A percentile compares a stretch with the other conserved stretches of the same genome.
phyloP scores from a whole-genome alignment of 139 green algal species.

The Chlorella sp. region DNA sequence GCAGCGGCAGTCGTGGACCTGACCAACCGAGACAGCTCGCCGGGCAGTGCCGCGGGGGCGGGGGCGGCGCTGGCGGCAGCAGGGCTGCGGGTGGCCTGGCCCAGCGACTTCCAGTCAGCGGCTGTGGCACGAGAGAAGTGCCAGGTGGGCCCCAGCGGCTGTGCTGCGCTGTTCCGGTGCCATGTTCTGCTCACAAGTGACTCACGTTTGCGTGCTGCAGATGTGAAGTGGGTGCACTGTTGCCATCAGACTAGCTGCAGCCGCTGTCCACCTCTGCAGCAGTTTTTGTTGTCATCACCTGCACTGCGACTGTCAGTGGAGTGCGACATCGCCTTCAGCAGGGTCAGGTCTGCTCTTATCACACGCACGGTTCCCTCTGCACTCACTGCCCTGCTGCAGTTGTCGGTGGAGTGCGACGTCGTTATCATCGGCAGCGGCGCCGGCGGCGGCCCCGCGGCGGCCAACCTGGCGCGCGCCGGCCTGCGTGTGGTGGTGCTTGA shows the following conservation, averaged over 20 bases:
- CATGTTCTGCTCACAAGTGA: too few relatives aligned
- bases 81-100: neutral
- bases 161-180: neutral
- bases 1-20: conserved; percentile 22
- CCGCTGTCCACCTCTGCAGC: too few relatives aligned
- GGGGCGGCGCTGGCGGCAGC: conserved; percentile 11
- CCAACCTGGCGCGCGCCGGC: conserved; percentile 56
- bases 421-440: conserved; percentile 73
- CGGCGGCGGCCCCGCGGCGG: conserved; percentile 63
- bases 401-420: conserved; percentile 62
- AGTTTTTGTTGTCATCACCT: too few relatives aligned
- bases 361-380: too few relatives aligned
- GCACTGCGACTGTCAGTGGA: too few relatives aligned
- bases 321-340: too few relatives aligned
- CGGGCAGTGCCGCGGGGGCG: conserved; percentile 9
- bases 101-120: neutral
- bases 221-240: too few relatives aligned
- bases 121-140: neutral
- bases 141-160: neutral
- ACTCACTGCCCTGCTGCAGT: neutral
- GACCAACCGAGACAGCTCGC: neutral
- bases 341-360: too few relatives aligned
- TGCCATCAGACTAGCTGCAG: too few relatives aligned
- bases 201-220: too few relatives aligned
- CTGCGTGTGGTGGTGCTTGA: conserved; percentile 75